These are phyloP conservation scores for Schizopora paradoxa DNA, from an alignment of 1,284 basidiomycete genomes.

Conservation along the genomic window DNA sequence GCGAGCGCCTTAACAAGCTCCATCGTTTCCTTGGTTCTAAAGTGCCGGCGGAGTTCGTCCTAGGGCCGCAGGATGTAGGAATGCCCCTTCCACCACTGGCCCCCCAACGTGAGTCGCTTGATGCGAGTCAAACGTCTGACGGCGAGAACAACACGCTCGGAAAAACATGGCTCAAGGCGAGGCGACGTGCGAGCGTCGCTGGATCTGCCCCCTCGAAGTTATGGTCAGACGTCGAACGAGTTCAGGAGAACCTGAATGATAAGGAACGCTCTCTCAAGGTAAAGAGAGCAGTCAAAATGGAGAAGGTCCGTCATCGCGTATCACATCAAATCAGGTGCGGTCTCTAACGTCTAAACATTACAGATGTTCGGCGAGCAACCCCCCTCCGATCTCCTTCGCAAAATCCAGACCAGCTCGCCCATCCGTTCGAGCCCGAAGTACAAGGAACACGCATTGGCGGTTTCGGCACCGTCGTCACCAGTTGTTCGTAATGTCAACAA, in stretches of 20 bases:
- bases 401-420: conserved; percentile 41
- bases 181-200: conserved; percentile 52
- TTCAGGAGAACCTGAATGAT: conserved; percentile 62
- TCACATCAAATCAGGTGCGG: conserved; percentile 4
- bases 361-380: conserved; percentile 77
- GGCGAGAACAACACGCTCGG: conserved; percentile 20
- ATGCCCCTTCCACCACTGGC: conserved; percentile 39
- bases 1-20: conserved; percentile 69
- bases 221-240: conserved; percentile 52
- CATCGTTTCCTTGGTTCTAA: conserved; percentile 76
- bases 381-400: conserved; percentile 68
- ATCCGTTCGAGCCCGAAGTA: conserved; percentile 22
- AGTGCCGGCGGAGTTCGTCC: conserved; percentile 63
- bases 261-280: conserved; percentile 74
- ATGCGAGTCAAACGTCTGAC: conserved; percentile 11
- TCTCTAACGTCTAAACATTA: not conserved
- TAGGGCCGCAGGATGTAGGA: conserved; percentile 41
- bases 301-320: conserved; percentile 48
- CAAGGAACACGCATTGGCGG: conserved; percentile 10
- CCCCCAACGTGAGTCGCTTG: conserved; percentile 17
- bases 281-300: conserved; percentile 75
- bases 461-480: conserved; percentile 21
- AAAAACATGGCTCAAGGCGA: conserved; percentile 38
- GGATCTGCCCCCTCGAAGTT: conserved; percentile 39
- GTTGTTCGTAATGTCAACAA: conserved; percentile 42